Percentiles rank a stretch among this genome's conserved stretches.
Conservation (phyloP, 805 yeast species). For the Lipomyces spencermartinsiae region DNA sequence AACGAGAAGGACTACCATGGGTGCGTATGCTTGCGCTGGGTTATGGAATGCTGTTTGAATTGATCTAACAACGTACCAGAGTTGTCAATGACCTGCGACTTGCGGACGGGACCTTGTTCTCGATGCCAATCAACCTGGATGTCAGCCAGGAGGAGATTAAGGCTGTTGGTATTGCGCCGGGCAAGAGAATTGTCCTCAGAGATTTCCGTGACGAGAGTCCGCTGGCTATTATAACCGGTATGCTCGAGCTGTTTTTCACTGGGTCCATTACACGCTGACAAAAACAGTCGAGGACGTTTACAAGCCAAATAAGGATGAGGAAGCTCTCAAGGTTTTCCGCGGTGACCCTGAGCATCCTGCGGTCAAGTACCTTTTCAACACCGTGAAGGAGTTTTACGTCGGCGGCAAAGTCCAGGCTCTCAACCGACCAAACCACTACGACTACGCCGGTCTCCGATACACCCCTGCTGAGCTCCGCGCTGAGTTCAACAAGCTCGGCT, state of each 20-base stretch:
- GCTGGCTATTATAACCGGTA: slow-evolving; percentile 73
- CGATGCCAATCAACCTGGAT: slow-evolving; percentile 92
- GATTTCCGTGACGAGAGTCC: slow-evolving; percentile 83
- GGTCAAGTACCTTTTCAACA: slow-evolving; percentile 68
- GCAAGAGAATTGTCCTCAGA: slow-evolving; percentile 71
- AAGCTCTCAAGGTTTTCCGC: slow-evolving; percentile 87
- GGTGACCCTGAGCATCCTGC: slow-evolving; percentile 99
- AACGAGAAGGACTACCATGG: slow-evolving; percentile 67
- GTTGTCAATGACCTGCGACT: slow-evolving; percentile 74
- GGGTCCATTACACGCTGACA: not conserved
- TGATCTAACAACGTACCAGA: slow-evolving; percentile 37
- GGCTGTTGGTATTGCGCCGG: slow-evolving; percentile 51
- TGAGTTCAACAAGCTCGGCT: slow-evolving; percentile 79
- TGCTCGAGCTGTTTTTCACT: not conserved
- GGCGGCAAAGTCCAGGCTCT: slow-evolving; percentile 91
- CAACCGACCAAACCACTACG: slow-evolving; percentile 84
- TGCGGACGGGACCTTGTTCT: slow-evolving; percentile 79
- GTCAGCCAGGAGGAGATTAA: slow-evolving; percentile 61
- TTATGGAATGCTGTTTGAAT: not conserved
- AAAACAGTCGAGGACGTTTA: slow-evolving; percentile 67
- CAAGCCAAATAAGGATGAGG: slow-evolving; percentile 77
- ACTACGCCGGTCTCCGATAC: slow-evolving; percentile 83
- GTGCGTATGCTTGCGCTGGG: slow-evolving; percentile 4
- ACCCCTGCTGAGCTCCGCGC: slow-evolving; percentile 89
- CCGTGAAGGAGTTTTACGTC: slow-evolving; percentile 81